Conservation (phyloP, 306 rosid genomes). For the apple (Malus domestica) region DNA sequence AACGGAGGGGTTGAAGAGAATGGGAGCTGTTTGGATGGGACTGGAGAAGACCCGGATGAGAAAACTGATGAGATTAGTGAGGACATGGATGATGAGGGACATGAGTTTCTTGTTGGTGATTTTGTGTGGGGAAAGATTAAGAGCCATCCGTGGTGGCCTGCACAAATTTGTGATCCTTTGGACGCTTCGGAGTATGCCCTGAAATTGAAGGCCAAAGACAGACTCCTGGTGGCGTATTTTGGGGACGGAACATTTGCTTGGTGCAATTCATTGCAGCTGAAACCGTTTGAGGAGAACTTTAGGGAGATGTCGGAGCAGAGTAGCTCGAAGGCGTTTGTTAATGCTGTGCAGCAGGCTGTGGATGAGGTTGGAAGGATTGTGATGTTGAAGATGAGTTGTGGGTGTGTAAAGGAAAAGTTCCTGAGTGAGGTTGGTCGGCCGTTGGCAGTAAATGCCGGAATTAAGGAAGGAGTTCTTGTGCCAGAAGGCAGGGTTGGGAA, state of each 20-base stretch:
- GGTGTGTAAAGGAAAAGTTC: conserved; percentile 14
- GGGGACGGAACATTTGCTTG: conserved; percentile 77
- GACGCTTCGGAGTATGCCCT: conserved; percentile 51
- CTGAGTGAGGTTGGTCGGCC: conserved; percentile 11
- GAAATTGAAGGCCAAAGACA: conserved; percentile 39
- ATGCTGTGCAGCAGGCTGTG: conserved; percentile 60
- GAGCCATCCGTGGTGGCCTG: conserved; percentile 87
- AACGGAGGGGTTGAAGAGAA: conserved; percentile 3
- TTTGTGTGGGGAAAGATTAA: conserved; percentile 77
- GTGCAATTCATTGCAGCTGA: conserved; percentile 68
- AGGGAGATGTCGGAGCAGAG: conserved; percentile 51
- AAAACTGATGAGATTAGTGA: background rate
- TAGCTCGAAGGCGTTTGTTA: conserved; percentile 31
- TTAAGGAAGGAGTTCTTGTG: conserved; percentile 52
- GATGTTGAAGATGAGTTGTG: conserved; percentile 37
- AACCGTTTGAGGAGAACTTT: conserved; percentile 58
- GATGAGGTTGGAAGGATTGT: conserved; percentile 52
- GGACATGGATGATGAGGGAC: conserved; percentile 26
- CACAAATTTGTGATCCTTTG: conserved; percentile 51
- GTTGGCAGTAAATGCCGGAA: conserved; percentile 44
- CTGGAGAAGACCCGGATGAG: background rate
- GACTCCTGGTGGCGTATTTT: conserved; percentile 57
- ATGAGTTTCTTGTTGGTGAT: conserved; percentile 48
- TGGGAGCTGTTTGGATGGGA: background rate
- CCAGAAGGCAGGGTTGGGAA: conserved; percentile 45